Evolutionary conservation across 1,139 yeast genomes (phyloP), one percentile per base, ranked within the genome.

Genomic region (Yamadazyma dendronema): DNA sequence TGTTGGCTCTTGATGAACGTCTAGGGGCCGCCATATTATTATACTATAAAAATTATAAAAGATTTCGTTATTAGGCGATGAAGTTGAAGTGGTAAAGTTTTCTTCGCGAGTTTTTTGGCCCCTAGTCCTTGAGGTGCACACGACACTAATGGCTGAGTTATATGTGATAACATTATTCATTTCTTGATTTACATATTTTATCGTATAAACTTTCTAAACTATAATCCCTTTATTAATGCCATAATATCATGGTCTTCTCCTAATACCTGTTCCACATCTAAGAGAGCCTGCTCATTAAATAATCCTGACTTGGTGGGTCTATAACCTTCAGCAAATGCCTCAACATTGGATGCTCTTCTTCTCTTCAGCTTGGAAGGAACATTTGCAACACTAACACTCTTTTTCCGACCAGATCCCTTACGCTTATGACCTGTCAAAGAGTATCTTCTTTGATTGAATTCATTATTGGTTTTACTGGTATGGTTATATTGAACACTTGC

Each of bases 281-380:
- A 78, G 49, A 84, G 60, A 1, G 87, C 81, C 43, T 77, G 77
- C 54, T 84, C 90, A 54, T 83, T 81, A 56, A 84, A 84, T 41
- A 84, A 63, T 4, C 94, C 94, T 46, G 79, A 77, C 49, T 78
- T 83, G 1, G 94, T 84, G 11, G 83, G 78, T 43, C 90, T 65
- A 48, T 79, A 66, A 4, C 89, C 89, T 52, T 82, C 90, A 6
- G 79, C 74, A n/a, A 81, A 82, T 2, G 90, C 89, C 49, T 83
- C 90, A 2, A 71, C 84, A 38, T 77, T 72, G 38, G 85, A 79
- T 26, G 82, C 83, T 47, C 84, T 67, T 54, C 88, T 58, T 37
- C 72, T 43, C 35, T 54, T 61, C 53, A 46, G 59, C 47, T 61
- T 65, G 8, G 67, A 49, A 6, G 56, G 47, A 45, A 45, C 39